phyloP scores from a whole-genome alignment of 352 stramenopile genomes.

The Globisporangium solare region DNA sequence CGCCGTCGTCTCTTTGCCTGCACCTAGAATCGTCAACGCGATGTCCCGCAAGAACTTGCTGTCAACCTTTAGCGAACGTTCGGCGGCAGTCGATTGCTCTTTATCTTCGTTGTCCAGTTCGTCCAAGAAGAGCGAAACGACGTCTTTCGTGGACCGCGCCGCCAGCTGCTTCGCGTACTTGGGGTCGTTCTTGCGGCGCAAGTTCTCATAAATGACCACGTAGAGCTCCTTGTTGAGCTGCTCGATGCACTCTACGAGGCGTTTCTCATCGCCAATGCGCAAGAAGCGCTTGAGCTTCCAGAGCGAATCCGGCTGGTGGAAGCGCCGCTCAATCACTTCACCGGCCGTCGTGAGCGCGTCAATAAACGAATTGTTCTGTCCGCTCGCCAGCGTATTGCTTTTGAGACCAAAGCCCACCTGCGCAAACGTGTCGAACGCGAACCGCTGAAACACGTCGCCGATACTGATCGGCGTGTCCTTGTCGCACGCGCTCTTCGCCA shows the following conservation, averaged over 20 bases:
- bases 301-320: slow-evolving; percentile 38
- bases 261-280: slow-evolving; percentile 33
- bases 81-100: neutral
- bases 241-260: slow-evolving; percentile 23
- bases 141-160: slow-evolving; percentile 23
- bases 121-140: slow-evolving; percentile 44
- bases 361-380: slow-evolving; percentile 37
- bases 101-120: neutral
- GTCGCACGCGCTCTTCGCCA: slow-evolving; percentile 8
- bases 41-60: slow-evolving; percentile 56
- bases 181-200: slow-evolving; percentile 23
- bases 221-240: slow-evolving; percentile 37
- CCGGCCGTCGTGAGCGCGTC: slow-evolving; percentile 31
- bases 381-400: slow-evolving; percentile 31
- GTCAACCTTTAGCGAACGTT: neutral
- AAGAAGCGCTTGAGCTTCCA: slow-evolving; percentile 58
- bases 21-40: slow-evolving; percentile 63
- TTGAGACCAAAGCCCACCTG: slow-evolving; percentile 52
- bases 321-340: slow-evolving; percentile 32
- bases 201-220: slow-evolving; percentile 39
- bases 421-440: slow-evolving; percentile 54
- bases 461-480: neutral
- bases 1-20: slow-evolving; percentile 71
- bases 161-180: slow-evolving; percentile 11
- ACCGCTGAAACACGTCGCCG: slow-evolving; percentile 34